Base-by-base conservation (phyloP, 2,329 filamentous ascomycete species). In the Lecanoromycetidae sp. region DNA sequence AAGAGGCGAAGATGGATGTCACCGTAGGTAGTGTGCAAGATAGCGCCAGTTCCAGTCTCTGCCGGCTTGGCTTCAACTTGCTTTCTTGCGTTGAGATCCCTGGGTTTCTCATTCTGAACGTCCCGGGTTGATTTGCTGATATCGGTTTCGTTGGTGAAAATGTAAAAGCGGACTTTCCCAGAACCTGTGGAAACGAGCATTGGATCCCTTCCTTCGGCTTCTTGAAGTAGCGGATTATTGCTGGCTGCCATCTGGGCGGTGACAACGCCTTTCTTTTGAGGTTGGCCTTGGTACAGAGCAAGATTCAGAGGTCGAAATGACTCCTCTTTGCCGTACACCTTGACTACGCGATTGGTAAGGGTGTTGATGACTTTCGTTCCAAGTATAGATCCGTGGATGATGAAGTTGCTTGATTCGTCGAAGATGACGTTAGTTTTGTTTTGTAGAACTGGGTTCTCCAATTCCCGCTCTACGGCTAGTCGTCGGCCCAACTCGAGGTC, bases 211-310 rank as follows among this genome's bases (percentile, higher is more conserved):
- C 80, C 78, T 65, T 95, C 90, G 1, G 91, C 86, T 69, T 95
- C 88, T 60, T 91, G 85, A 2, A 98, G 75, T 1, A 98, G 74
- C 0, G 93, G 91, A 61, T 98, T 98, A 57, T 78, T 83, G 27
- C 86, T 94, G 0, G 93, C 91, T 1, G 91, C 93, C 91, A 98
- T 98, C 55, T 88, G 88, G 20, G 96, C 83, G 0, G 93, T 98
- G 3, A 91, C 84, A 13, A 96, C 70, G 10, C 84, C 84, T 64
- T 96, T 96, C 66, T 90, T 93, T 62, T 94, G 85, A 0, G 91
- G 91, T 55, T 90, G 84, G 37, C 91, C 93, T 69, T 98, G 93
- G 62, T 98, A 98, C 5, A 98, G 67, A 15, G 83, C 77, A 10
- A 98, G 68, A 61, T 88, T 84, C 47, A 96, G 71, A 0, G 87